Evolutionary conservation across 2,329 filamentous ascomycete genomes (phyloP).

Genomic region (Monilinia vaccinii-corymbosi): DNA sequence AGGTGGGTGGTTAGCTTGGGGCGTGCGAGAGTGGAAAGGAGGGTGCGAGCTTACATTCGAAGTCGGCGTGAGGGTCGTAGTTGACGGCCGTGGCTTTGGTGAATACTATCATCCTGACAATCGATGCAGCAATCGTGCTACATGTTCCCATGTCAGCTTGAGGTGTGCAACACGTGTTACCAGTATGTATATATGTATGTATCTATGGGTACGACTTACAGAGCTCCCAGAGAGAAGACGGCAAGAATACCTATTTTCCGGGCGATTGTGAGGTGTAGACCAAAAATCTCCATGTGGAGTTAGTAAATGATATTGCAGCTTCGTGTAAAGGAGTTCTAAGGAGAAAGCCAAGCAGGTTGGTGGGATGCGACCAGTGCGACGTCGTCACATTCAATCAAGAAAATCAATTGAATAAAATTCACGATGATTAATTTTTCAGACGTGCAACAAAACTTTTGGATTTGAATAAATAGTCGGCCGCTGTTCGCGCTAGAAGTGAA

Average conservation of each 20-base stretch:
- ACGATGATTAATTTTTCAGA: background rate
- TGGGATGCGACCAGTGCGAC: background rate
- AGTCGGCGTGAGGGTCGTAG: conserved; percentile 6
- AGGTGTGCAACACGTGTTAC: fast-evolving
- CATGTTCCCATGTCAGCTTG: background rate
- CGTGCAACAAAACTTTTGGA: background rate
- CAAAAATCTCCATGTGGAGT: background rate
- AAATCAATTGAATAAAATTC: background rate
- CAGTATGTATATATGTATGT: background rate
- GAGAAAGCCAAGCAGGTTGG: background rate
- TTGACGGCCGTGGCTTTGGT: background rate
- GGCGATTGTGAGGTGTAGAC: background rate
- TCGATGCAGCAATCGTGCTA: conserved; percentile 7
- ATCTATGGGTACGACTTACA: background rate
- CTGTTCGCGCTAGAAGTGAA: background rate
- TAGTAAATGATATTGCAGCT: background rate
- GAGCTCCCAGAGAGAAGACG: conserved; percentile 2
- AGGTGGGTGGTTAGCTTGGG: background rate
- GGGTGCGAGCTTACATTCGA: background rate
- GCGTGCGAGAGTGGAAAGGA: too few relatives aligned
- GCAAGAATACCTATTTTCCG: conserved; percentile 5
- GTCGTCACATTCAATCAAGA: background rate
- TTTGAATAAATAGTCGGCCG: background rate
- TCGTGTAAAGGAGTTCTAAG: background rate
- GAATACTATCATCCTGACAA: conserved; percentile 5